Evolutionary conservation across 176 grass and related monocot species (phyloP).

Genomic region (Alopecurus myosuroides): DNA sequence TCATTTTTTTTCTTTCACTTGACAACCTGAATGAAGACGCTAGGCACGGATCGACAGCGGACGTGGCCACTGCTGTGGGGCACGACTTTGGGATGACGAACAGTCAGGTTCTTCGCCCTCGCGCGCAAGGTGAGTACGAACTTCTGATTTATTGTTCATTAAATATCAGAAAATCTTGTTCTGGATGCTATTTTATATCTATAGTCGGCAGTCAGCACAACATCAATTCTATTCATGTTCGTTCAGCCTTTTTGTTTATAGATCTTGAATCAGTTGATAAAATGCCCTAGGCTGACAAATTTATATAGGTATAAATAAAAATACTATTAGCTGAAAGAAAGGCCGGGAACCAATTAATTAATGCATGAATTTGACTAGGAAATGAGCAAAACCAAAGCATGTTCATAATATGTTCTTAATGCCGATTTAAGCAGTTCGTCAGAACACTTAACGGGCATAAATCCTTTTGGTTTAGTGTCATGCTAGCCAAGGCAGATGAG

Average conservation of each 20-base stretch:
- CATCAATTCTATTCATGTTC: background rate
- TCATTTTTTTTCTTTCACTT: too few relatives aligned
- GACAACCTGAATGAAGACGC: too few relatives aligned
- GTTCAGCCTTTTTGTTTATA: background rate
- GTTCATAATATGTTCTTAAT: background rate
- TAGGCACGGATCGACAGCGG: constrained; percentile 45
- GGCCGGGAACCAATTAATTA: background rate
- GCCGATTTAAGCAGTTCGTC: background rate
- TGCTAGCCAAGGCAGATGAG: constrained; percentile 44
- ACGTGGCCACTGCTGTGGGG: constrained; percentile 37
- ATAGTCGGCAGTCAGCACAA: too few relatives aligned
- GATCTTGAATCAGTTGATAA: background rate
- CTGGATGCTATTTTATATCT: background rate
- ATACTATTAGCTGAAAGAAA: background rate
- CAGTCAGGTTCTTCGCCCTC: constrained; percentile 4
- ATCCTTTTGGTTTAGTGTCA: constrained; percentile 32
- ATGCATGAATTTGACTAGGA: background rate
- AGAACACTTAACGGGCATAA: background rate
- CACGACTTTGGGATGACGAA: constrained; percentile 41
- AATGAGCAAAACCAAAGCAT: background rate
- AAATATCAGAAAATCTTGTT: background rate
- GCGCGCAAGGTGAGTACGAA: constrained; percentile 44
- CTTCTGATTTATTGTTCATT: background rate
- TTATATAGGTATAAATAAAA: too few relatives aligned
- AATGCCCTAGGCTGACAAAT: too few relatives aligned